Evolutionary conservation across 768 basidiomycete species (phyloP).

Genomic region (Lactifluus pinguis): DNA sequence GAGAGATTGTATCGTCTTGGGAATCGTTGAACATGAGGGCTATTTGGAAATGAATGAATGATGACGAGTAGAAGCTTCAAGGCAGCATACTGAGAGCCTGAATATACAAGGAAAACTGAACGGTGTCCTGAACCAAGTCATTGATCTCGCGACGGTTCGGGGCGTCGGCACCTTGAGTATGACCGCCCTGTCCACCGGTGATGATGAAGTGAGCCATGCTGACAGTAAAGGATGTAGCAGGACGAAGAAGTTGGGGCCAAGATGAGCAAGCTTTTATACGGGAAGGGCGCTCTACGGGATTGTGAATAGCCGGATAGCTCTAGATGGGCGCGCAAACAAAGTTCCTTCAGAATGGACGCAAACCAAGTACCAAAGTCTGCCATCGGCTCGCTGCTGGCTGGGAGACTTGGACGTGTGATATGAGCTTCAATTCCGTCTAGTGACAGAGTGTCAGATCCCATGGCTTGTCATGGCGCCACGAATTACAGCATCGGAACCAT

Average conservation of each 20-base stretch:
- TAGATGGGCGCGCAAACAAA: not conserved
- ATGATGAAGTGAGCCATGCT: conserved; percentile 15
- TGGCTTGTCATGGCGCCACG: too few species aligned
- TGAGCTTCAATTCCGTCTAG: too few species aligned
- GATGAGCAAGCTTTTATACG: conserved; percentile 2
- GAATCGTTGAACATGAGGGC: conserved; percentile 24
- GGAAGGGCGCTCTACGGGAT: not conserved
- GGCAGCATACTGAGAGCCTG: conserved; percentile 38
- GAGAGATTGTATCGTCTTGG: conserved; percentile 30
- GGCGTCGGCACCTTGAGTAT: conserved; percentile 1
- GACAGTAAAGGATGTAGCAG: not conserved
- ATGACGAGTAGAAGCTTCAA: not conserved
- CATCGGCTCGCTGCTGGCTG: too few species aligned
- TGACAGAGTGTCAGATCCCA: too few species aligned
- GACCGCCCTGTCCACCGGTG: conserved; percentile 8
- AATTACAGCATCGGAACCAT: too few species aligned
- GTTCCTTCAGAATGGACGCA: not conserved
- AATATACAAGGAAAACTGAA: conserved; percentile 43
- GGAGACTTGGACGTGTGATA: too few species aligned
- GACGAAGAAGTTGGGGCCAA: not conserved
- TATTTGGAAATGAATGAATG: conserved; percentile 12
- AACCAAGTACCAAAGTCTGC: not conserved
- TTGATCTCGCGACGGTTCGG: conserved; percentile 18
- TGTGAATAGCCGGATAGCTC: not conserved
- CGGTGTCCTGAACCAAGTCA: conserved; percentile 29